These are phyloP conservation scores for Marchantia paleacea DNA, from an alignment of 225 moss, liverwort and hornwort species.

Conservation along the genomic window DNA sequence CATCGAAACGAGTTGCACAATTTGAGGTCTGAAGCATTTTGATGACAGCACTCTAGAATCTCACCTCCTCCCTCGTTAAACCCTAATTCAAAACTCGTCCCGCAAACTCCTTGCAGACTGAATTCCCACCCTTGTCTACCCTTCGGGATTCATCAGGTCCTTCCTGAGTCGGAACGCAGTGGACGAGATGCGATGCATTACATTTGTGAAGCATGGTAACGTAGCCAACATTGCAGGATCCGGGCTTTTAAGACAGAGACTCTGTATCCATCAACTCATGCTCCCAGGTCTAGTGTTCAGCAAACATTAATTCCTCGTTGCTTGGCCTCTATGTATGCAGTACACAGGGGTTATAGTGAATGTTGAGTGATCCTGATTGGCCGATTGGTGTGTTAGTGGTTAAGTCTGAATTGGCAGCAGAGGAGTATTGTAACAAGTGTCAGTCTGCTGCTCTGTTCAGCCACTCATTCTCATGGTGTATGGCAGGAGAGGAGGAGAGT, in stretches of 20 bases:
- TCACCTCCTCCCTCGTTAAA: not conserved
- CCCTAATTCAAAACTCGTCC: too few relatives aligned
- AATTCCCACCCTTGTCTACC: too few relatives aligned
- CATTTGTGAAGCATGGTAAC: too few relatives aligned
- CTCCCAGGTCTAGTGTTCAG: not conserved
- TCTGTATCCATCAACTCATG: not conserved
- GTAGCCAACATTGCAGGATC: too few relatives aligned
- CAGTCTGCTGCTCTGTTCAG: not conserved
- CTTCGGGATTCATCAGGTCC: too few relatives aligned
- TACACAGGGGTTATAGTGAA: not conserved
- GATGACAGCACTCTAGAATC: not conserved
- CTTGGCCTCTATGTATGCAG: not conserved
- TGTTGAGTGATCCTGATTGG: not conserved
- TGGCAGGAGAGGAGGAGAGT: slow-evolving; percentile 6
- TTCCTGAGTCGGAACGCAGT: too few relatives aligned
- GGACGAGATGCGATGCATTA: too few relatives aligned
- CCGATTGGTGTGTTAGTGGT: not conserved
- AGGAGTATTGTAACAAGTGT: not conserved
- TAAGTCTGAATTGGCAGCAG: not conserved
- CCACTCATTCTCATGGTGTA: slow-evolving; percentile 10
- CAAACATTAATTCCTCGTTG: not conserved
- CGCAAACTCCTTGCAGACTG: too few relatives aligned
- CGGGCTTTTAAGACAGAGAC: too few relatives aligned
- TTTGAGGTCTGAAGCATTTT: slow-evolving; percentile 5
- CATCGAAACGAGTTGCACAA: slow-evolving; percentile 19